These are phyloP conservation scores for Pisolithus marmoratus DNA, from an alignment of 768 basidiomycete genomes.

Conservation along the genomic window DNA sequence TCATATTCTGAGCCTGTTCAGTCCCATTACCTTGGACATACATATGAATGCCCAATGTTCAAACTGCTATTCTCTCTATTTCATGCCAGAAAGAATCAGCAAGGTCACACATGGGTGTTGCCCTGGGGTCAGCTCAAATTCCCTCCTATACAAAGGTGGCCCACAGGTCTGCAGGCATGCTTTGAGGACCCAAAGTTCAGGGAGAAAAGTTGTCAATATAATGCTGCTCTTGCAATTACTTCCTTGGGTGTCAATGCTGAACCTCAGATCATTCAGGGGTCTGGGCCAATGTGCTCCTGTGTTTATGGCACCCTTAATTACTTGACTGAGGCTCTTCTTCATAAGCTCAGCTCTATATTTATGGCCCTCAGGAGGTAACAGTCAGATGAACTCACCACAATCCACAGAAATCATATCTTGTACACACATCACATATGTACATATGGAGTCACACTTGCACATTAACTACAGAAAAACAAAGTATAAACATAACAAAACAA, in stretches of 20 bases:
- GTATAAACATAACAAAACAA: too few species aligned
- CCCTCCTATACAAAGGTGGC: constrained; percentile 8
- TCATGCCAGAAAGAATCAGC: constrained; percentile 6
- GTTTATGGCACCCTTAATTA: constrained; percentile 34
- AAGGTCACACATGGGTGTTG: constrained; percentile 12
- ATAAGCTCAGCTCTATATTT: constrained; percentile 36
- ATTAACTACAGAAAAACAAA: too few species aligned
- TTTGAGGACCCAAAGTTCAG: constrained; percentile 18
- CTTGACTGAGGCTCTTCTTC: constrained; percentile 25
- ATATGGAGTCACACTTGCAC: too few species aligned
- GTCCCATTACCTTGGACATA: neutral
- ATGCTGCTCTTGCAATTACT: constrained; percentile 35
- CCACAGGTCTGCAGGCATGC: constrained; percentile 1
- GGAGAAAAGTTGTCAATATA: constrained; percentile 32
- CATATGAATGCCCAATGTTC: too few species aligned
- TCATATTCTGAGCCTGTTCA: constrained; percentile 9
- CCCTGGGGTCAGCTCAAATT: constrained; percentile 21
- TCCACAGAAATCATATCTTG: too few species aligned
- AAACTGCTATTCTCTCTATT: constrained; percentile 15
- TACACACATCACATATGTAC: too few species aligned
- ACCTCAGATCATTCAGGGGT: constrained; percentile 8
- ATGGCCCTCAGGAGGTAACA: too few species aligned
- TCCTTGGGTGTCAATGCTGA: constrained; percentile 32
- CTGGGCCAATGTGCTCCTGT: constrained; percentile 11
- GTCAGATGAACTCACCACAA: too few species aligned